Evolutionary conservation across 352 stramenopile species (phyloP), one percentile per base, ranked within the genome.

Genomic region (Globisporangium paddicum): DNA sequence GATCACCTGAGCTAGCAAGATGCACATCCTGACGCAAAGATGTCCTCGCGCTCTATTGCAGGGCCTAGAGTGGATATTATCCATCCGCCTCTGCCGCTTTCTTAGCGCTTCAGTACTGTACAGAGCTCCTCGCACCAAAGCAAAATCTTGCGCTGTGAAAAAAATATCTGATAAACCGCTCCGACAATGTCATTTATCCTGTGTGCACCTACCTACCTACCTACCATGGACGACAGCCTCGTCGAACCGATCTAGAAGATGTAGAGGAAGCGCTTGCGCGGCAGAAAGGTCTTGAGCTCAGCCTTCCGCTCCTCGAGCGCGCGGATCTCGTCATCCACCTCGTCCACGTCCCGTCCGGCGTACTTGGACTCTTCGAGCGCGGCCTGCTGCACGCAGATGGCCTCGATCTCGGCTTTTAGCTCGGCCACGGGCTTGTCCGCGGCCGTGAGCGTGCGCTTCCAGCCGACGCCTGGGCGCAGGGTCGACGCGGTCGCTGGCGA

Each of bases 331-430:
- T 88, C 85, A 55, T 94, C 79, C 18, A 62, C 79, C 34, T 89
- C 85, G 58, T 94, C 85, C 47, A 94, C 86, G 55, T 94, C 85
- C 19, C 85, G 78, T 38, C 77, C 80, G 13, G 82, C 68, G 60
- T 78, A 90, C 69, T 92, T 92, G 64, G 79, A 75, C 54, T 75
- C 72, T 53, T 92, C 82, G 7, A 90, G 64, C 28, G 68, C 72
- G n/a, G 65, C 58, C 64, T 91, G 79, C 62, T 89, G 65, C 25
- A 73, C 52, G n/a, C 68, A 63, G 48, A 94, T 80, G 55, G 71
- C 60, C 5, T 86, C 66, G 34, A 92, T 77, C 66, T 94, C 80
- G 25, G 67, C 58, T 0, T 68, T 68, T 14, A 86, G 23, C 23
- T 86, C 68, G 19, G 42, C 55, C 34, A 67, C 66, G 5, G 57